phyloP scores from a whole-genome alignment of 108 stramenopile genomes.

The Skeletonema potamos region DNA sequence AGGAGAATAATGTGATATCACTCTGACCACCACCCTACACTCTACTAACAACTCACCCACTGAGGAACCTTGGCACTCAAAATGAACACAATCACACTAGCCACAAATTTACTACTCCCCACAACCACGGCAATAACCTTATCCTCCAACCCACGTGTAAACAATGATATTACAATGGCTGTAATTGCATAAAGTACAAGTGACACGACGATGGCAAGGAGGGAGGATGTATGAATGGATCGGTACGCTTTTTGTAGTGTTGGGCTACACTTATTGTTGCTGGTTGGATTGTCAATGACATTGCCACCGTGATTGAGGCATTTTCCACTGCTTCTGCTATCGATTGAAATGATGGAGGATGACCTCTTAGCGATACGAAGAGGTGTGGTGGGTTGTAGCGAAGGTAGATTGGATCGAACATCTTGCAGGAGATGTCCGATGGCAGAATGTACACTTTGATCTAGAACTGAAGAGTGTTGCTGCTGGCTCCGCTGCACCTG shows the following conservation, averaged over 20 bases:
- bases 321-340: not conserved
- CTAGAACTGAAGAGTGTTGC: not conserved
- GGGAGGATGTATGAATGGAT: slow-evolving; percentile 14
- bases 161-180: slow-evolving; percentile 9
- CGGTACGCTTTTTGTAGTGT: slow-evolving; percentile 4
- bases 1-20: too few relatives aligned
- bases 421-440: not conserved
- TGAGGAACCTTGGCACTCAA: slow-evolving; percentile 44
- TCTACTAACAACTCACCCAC: slow-evolving; percentile 32
- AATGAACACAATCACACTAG: slow-evolving; percentile 22
- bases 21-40: not conserved
- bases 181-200: slow-evolving; percentile 17
- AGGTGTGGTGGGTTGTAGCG: not conserved
- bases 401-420: not conserved
- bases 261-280: not conserved
- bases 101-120: slow-evolving; percentile 27
- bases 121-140: slow-evolving; percentile 31
- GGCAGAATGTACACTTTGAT: not conserved
- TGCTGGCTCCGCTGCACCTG: too few relatives aligned
- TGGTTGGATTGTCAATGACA: not conserved
- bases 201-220: slow-evolving; percentile 15
- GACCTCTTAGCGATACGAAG: not conserved
- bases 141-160: slow-evolving; percentile 30
- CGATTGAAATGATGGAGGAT: not conserved
- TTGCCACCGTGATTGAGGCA: not conserved